Conservation (phyloP, 768 basidiomycete genomes). For the Boletus sp. region DNA sequence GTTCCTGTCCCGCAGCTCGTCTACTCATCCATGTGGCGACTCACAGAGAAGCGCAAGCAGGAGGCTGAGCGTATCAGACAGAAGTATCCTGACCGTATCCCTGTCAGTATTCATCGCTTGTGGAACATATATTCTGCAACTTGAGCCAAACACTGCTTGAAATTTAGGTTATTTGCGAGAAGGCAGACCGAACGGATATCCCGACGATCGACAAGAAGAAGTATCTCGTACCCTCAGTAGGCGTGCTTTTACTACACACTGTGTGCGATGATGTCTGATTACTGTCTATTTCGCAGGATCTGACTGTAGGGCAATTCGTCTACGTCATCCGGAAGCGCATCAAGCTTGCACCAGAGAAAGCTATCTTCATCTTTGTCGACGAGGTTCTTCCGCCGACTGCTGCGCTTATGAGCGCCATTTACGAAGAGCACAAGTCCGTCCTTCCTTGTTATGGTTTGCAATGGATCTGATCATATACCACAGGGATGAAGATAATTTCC, state of each 20-base stretch:
- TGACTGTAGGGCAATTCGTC: slow-evolving; percentile 98
- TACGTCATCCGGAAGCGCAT: slow-evolving; percentile 99
- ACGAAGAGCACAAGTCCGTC: slow-evolving; percentile 98
- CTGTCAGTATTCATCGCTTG: slow-evolving; percentile 50
- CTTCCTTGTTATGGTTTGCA: not conserved
- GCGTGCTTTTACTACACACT: slow-evolving; percentile 25
- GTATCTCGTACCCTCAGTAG: slow-evolving; percentile 94
- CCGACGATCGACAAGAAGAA: slow-evolving; percentile 99
- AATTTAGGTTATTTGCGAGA: slow-evolving; percentile 95
- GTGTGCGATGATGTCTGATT: slow-evolving; percentile 28
- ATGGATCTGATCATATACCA: slow-evolving; percentile 25
- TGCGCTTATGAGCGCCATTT: slow-evolving; percentile 97
- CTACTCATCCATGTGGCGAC: slow-evolving; percentile 17
- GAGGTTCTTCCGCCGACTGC: slow-evolving; percentile 98
- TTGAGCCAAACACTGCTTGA: slow-evolving; percentile 6
- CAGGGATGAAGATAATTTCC: slow-evolving; percentile 98
- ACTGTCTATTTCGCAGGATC: slow-evolving; percentile 52
- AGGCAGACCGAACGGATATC: slow-evolving; percentile 97
- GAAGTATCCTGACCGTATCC: slow-evolving; percentile 98
- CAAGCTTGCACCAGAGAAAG: slow-evolving; percentile 99
- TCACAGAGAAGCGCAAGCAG: slow-evolving; percentile 95
- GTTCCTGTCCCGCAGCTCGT: slow-evolving; percentile 33
- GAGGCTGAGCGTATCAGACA: slow-evolving; percentile 97
- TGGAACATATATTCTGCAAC: slow-evolving; percentile 5
- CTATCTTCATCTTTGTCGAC: slow-evolving; percentile 99